These are phyloP conservation scores for Penicillium verrucosum DNA, from an alignment of 2,329 filamentous ascomycete genomes.

Conservation along the genomic window DNA sequence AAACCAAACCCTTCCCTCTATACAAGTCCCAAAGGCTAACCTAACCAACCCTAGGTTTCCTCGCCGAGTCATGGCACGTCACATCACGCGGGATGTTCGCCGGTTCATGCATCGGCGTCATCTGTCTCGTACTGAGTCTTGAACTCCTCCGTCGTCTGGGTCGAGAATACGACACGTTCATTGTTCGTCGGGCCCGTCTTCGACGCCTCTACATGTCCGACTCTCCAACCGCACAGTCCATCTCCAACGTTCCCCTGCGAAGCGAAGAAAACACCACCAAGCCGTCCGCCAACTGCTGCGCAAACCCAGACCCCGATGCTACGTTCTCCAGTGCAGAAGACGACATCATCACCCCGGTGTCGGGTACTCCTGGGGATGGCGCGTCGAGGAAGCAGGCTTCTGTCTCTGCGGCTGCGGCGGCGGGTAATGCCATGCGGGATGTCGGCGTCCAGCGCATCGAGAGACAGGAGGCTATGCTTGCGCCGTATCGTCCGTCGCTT, in stretches of 20 bases:
- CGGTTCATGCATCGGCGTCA: slow-evolving; percentile 73
- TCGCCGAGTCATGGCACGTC: slow-evolving; percentile 67
- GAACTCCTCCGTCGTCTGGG: slow-evolving; percentile 68
- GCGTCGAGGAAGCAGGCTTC: background rate
- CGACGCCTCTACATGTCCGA: slow-evolving; percentile 14
- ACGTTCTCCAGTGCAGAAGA: background rate
- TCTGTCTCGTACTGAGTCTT: slow-evolving; percentile 69
- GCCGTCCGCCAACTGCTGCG: background rate
- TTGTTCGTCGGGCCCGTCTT: slow-evolving; percentile 52
- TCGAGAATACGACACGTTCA: slow-evolving; percentile 70
- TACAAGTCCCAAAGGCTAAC: background rate
- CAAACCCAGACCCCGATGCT: background rate
- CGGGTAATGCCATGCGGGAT: background rate
- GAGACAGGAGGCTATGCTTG: background rate
- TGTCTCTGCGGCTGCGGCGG: background rate
- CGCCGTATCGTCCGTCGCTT: slow-evolving; percentile 54
- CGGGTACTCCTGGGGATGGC: background rate
- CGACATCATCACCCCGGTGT: background rate
- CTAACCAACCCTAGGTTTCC: slow-evolving; percentile 54
- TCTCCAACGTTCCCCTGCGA: background rate
- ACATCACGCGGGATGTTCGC: slow-evolving; percentile 69
- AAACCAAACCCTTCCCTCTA: background rate
- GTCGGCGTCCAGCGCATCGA: background rate
- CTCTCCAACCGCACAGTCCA: background rate
- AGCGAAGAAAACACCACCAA: background rate